Conservation (phyloP, 2,329 filamentous ascomycete genomes). For the Chrysoporthe austroafricana region DNA sequence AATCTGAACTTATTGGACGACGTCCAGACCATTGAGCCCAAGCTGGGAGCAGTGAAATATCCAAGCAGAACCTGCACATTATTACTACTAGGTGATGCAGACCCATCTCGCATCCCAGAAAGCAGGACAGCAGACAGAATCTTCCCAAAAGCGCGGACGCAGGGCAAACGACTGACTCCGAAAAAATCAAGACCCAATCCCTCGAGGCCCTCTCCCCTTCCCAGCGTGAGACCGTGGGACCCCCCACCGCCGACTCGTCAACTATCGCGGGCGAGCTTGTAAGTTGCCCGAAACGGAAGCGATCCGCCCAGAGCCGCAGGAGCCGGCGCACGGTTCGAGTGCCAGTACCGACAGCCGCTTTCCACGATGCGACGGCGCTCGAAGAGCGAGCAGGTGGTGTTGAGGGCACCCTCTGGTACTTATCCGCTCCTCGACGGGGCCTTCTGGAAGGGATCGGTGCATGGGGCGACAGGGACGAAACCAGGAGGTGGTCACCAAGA, state of each 20-base stretch:
- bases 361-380: neutral
- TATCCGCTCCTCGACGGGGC: neutral
- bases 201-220: neutral
- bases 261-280: conserved; percentile 1
- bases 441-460: neutral
- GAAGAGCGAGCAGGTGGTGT: neutral
- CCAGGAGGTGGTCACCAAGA: neutral
- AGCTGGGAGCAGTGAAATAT: too few species aligned
- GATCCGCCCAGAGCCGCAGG: neutral
- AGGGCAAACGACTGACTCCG: too few species aligned
- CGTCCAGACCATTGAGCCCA: too few species aligned
- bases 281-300: conserved; percentile 8
- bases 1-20: too few species aligned
- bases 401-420: neutral
- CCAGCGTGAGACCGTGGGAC: too few species aligned
- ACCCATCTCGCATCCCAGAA: too few species aligned
- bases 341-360: conserved; percentile 11
- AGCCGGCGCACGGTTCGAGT: conserved; percentile 5
- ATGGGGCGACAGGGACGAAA: neutral
- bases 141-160: too few species aligned
- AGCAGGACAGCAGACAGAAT: too few species aligned
- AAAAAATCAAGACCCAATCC: neutral
- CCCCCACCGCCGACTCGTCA: too few species aligned
- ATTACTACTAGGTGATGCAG: too few species aligned
- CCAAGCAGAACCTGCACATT: too few species aligned